These are phyloP conservation scores for Dentipellis fragilis DNA, from an alignment of 768 basidiomycete genomes.

Conservation along the genomic window DNA sequence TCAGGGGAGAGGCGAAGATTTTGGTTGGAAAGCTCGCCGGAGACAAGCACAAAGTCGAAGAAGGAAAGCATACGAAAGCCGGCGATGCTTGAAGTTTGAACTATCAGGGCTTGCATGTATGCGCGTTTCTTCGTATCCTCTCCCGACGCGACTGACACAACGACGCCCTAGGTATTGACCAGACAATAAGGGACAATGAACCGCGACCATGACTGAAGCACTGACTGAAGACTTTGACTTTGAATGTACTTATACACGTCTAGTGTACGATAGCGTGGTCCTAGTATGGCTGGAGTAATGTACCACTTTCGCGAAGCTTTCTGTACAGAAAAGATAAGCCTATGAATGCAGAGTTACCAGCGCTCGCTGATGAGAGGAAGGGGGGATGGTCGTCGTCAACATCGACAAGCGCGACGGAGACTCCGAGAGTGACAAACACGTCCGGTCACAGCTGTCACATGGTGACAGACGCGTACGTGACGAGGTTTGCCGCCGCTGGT, in stretches of 20 bases:
- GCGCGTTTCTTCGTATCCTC: too few species aligned
- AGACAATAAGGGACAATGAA: too few species aligned
- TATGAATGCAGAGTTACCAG: not conserved
- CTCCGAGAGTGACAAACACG: not conserved
- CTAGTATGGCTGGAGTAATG: not conserved
- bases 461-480: not conserved
- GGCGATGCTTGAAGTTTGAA: not conserved
- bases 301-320: too few species aligned
- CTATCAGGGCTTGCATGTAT: too few species aligned
- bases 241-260: not conserved
- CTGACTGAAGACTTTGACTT: not conserved
- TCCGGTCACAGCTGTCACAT: not conserved
- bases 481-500: not conserved
- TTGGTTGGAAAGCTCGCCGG: conserved; percentile 4
- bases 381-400: not conserved
- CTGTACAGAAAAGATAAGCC: too few species aligned
- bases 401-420: too few species aligned
- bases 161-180: too few species aligned
- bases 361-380: not conserved
- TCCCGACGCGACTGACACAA: too few species aligned
- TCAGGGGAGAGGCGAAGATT: conserved; percentile 2
- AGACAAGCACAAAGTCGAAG: conserved; percentile 1
- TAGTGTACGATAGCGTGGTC: not conserved
- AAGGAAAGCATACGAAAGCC: not conserved
- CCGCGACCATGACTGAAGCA: too few species aligned